A percentile compares a stretch with the other conserved stretches of the same genome.
Conservation (phyloP, 768 basidiomycete species). For the Mycena rosella region DNA sequence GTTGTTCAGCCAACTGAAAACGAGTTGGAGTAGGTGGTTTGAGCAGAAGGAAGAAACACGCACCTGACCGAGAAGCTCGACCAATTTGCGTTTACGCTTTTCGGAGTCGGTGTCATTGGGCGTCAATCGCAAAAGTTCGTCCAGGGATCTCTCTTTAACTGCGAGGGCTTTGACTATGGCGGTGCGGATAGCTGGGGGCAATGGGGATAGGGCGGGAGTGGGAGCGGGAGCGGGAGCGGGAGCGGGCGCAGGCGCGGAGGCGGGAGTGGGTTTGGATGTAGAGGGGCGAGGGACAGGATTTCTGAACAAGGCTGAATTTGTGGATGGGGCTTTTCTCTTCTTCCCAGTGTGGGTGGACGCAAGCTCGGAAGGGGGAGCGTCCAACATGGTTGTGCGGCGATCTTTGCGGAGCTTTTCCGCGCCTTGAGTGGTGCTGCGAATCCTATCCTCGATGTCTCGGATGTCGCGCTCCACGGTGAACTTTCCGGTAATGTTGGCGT, state of each 20-base stretch:
- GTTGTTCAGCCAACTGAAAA: conserved; percentile 65
- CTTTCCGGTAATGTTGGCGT: conserved; percentile 82
- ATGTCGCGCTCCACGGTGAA: conserved; percentile 76
- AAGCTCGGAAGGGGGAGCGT: conserved; percentile 57
- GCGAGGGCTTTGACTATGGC: conserved; percentile 69
- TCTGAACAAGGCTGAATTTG: conserved; percentile 35
- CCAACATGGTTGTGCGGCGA: conserved; percentile 63
- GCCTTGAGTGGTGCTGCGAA: conserved; percentile 61
- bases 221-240: conserved; percentile 1
- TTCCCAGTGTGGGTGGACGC: conserved; percentile 39
- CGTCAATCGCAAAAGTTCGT: conserved; percentile 53
- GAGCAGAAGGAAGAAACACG: background rate
- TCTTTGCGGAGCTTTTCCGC: conserved; percentile 57
- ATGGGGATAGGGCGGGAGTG: conserved; percentile 44
- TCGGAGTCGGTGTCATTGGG: conserved; percentile 14
- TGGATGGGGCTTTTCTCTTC: conserved; percentile 49
- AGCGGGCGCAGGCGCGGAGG: background rate
- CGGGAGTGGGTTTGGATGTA: conserved; percentile 32
- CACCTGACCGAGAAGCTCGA: conserved; percentile 29
- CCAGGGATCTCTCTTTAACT: conserved; percentile 55
- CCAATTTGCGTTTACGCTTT: conserved; percentile 20
- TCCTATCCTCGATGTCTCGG: conserved; percentile 56
- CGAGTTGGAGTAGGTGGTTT: background rate
- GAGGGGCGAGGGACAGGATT: conserved; percentile 50
- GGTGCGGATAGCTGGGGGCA: conserved; percentile 49